Conservation (phyloP, 148 eudicot species). For the Persicaria tinctoria region DNA sequence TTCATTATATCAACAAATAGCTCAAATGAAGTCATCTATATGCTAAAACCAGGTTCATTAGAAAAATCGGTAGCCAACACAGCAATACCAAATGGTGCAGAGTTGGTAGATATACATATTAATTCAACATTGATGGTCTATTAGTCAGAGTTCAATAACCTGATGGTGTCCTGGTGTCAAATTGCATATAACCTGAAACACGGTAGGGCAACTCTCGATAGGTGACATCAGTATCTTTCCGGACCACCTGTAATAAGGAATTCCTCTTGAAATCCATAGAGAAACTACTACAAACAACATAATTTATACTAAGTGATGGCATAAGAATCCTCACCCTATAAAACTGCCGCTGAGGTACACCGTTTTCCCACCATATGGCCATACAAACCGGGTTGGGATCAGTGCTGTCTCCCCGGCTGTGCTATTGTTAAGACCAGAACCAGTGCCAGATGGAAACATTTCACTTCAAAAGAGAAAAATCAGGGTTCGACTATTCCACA, state of each 20-base stretch:
- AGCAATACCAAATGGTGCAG: background rate
- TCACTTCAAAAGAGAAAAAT: constrained; percentile 13
- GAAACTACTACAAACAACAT: background rate
- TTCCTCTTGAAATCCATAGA: background rate
- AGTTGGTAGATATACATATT: background rate
- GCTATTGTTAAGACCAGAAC: constrained; percentile 21
- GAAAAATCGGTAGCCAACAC: background rate
- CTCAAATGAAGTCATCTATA: background rate
- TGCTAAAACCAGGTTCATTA: background rate
- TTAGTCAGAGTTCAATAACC: constrained; percentile 22
- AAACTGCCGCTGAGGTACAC: constrained; percentile 41
- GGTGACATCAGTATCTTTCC: constrained; percentile 54
- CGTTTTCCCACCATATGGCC: constrained; percentile 38
- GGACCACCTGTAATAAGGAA: constrained; percentile 37
- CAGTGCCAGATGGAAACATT: constrained; percentile 35
- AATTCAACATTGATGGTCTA: background rate
- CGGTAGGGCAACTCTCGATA: constrained; percentile 58
- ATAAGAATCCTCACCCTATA: constrained; percentile 26
- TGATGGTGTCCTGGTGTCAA: constrained; percentile 63
- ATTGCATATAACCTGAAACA: constrained; percentile 53
- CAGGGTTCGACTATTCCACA: background rate
- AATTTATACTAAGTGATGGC: background rate
- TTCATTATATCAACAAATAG: background rate
- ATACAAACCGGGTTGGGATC: constrained; percentile 25
- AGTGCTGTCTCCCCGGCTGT: constrained; percentile 19